These are phyloP conservation scores for Xylaria sp. DNA, from an alignment of 2,329 filamentous ascomycete genomes.

Conservation along the genomic window DNA sequence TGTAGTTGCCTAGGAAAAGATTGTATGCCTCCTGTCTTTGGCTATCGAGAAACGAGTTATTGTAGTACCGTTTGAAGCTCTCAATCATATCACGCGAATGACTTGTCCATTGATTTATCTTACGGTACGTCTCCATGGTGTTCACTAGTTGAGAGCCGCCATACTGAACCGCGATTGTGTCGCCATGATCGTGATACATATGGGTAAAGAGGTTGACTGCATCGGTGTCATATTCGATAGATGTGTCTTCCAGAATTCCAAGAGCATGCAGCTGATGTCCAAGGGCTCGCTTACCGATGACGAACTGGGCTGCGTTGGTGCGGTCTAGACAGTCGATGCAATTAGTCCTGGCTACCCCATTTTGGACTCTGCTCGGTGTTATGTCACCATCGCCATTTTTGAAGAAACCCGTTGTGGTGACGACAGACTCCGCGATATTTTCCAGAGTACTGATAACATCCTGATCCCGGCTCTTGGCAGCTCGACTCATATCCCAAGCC, in stretches of 20 bases:
- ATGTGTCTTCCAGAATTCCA: constrained; percentile 82
- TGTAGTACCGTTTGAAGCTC: constrained; percentile 98
- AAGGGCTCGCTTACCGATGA: constrained; percentile 93
- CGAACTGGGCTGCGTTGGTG: constrained; percentile 97
- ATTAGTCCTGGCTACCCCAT: constrained; percentile 93
- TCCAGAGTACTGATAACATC: constrained; percentile 96
- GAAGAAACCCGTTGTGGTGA: constrained; percentile 91
- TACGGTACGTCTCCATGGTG: constrained; percentile 98
- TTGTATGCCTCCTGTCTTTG: constrained; percentile 99
- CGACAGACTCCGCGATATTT: constrained; percentile 85
- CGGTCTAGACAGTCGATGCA: constrained; percentile 98
- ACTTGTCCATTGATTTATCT: constrained; percentile 98
- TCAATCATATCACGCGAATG: constrained; percentile 99
- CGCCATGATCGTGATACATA: constrained; percentile 98
- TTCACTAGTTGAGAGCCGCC: constrained; percentile 97
- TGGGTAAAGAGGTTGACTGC: constrained; percentile 96
- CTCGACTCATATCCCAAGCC: constrained; percentile 97
- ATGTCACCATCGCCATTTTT: constrained; percentile 84
- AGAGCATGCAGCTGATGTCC: constrained; percentile 92
- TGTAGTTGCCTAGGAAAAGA: constrained; percentile 95
- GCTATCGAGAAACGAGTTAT: constrained; percentile 98
- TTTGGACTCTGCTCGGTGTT: constrained; percentile 78
- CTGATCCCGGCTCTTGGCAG: constrained; percentile 89
- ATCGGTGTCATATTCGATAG: constrained; percentile 92
- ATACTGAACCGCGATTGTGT: constrained; percentile 97